These are phyloP conservation scores for Penicillium pancosmium DNA, from an alignment of 495 filamentous ascomycete species.

Conservation along the genomic window DNA sequence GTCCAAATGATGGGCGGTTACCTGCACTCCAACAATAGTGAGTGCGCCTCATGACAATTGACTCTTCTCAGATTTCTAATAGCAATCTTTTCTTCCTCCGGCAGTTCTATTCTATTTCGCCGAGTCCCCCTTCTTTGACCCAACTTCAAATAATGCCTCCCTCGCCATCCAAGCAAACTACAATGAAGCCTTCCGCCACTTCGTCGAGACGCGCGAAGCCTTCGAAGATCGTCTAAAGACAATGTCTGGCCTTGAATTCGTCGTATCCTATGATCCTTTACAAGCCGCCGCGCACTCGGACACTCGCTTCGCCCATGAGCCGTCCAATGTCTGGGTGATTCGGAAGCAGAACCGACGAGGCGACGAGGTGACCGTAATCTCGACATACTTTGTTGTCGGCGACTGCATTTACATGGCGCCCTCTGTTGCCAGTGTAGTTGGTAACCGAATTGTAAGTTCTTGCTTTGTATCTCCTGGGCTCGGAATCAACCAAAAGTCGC, in stretches of 20 bases:
- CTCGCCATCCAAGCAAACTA: conserved; percentile 73
- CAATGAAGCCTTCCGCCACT: conserved; percentile 66
- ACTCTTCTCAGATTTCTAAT: conserved; percentile 13
- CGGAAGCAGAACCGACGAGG: conserved; percentile 82
- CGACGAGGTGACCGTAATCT: conserved; percentile 70
- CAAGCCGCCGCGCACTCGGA: conserved; percentile 64
- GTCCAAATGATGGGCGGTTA: conserved; percentile 62
- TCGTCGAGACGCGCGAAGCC: conserved; percentile 68
- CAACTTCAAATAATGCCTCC: conserved; percentile 82
- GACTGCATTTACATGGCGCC: conserved; percentile 92
- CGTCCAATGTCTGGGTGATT: conserved; percentile 84
- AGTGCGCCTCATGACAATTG: conserved; percentile 11
- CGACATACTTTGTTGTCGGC: conserved; percentile 82
- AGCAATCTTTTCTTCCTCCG: not conserved
- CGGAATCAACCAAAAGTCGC: not conserved
- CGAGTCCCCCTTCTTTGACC: conserved; percentile 88
- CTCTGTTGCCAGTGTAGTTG: conserved; percentile 73
- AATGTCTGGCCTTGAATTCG: conserved; percentile 83
- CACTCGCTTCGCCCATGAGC: conserved; percentile 54
- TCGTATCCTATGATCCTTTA: conserved; percentile 73
- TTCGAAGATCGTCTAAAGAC: conserved; percentile 77
- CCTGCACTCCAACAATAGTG: conserved; percentile 54
- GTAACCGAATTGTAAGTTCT: conserved; percentile 67
- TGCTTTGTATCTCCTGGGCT: too few relatives aligned
- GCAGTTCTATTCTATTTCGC: conserved; percentile 86